Conservation (phyloP, 1,284 basidiomycete species). For the Trichosporon coremiiforme region DNA sequence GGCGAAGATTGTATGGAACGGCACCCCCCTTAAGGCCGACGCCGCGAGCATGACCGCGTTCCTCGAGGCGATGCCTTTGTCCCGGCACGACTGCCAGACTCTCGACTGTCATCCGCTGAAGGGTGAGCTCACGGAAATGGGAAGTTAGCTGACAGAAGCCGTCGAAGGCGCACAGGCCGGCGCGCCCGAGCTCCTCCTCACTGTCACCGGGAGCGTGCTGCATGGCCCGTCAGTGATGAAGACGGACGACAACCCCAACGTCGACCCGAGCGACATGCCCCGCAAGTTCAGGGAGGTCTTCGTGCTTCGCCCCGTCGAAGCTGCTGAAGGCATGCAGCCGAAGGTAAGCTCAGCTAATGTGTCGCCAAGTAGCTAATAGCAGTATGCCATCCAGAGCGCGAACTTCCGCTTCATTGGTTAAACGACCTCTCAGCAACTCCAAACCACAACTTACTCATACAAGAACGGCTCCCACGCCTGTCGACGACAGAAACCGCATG, state of each 20-base stretch:
- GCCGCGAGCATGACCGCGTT: slow-evolving; percentile 39
- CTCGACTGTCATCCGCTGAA: slow-evolving; percentile 51
- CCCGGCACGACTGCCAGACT: slow-evolving; percentile 50
- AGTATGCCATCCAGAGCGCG: slow-evolving; percentile 51
- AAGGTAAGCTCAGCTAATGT: slow-evolving; percentile 36
- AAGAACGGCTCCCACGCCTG: background rate
- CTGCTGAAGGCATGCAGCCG: slow-evolving; percentile 49
- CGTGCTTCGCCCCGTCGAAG: slow-evolving; percentile 44
- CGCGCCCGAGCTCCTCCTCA: slow-evolving; percentile 48
- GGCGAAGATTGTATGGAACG: slow-evolving; percentile 53
- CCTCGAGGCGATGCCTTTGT: slow-evolving; percentile 44
- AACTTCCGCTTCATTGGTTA: slow-evolving; percentile 53
- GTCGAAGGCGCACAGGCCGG: slow-evolving; percentile 30
- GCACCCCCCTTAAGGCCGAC: slow-evolving; percentile 41
- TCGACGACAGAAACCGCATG: background rate
- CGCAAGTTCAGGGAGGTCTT: slow-evolving; percentile 54
- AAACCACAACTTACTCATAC: background rate
- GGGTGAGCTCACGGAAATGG: background rate
- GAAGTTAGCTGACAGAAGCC: slow-evolving; percentile 23
- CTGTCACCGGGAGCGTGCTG: slow-evolving; percentile 50
- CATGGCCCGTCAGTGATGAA: slow-evolving; percentile 46
- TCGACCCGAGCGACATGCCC: slow-evolving; percentile 39
- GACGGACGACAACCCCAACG: slow-evolving; percentile 30
- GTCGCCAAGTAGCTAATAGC: background rate
- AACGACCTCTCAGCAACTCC: background rate